phyloP scores from a whole-genome alignment of 345 rosid species.

The Eucalyptus urophylla region DNA sequence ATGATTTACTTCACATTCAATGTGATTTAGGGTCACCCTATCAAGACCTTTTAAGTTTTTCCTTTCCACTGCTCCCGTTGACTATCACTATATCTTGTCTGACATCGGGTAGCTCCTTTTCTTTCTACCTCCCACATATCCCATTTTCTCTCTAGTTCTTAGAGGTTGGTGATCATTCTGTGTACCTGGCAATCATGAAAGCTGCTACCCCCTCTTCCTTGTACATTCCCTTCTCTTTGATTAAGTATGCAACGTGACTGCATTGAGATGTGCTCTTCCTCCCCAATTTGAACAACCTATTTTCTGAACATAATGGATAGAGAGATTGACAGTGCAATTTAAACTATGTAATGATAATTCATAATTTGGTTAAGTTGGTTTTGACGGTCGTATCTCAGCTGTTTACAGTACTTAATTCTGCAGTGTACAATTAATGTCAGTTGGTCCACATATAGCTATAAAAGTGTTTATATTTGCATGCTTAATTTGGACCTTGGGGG shows the following conservation, averaged over 20 bases:
- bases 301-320: background rate
- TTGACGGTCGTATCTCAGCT: background rate
- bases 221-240: background rate
- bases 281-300: background rate
- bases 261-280: background rate
- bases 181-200: background rate
- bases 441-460: background rate
- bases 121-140: background rate
- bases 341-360: background rate
- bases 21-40: background rate
- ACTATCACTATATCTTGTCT: background rate
- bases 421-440: background rate
- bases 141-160: background rate
- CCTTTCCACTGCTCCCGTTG: background rate
- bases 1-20: background rate
- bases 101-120: background rate
- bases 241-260: background rate
- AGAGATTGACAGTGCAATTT: background rate
- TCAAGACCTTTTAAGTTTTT: background rate
- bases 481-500: background rate
- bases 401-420: background rate
- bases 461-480: background rate
- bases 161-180: background rate
- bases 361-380: background rate
- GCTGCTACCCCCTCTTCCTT: background rate